Conservation (phyloP, 1,139 yeast genomes). For the Suhomyces bribrorum region DNA sequence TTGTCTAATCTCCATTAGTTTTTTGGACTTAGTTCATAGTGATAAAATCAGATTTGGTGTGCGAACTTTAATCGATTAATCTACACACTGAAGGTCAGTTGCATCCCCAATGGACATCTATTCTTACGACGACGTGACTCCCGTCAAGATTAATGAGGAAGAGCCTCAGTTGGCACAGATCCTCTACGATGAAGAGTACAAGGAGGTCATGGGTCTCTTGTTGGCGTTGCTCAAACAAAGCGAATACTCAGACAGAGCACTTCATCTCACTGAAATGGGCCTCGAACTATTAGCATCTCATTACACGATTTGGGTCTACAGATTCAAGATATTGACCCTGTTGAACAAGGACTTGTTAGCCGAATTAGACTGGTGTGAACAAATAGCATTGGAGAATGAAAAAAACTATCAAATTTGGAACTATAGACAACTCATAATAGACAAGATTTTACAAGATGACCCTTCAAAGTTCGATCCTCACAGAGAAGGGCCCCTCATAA, state of each 20-base stretch:
- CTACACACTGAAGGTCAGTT: too few relatives aligned
- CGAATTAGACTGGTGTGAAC: constrained; percentile 66
- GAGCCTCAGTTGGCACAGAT: constrained; percentile 69
- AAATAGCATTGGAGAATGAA: constrained; percentile 70
- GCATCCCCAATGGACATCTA: constrained; percentile 1
- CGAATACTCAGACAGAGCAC: constrained; percentile 73
- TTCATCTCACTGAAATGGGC: constrained; percentile 62
- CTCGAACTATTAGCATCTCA: constrained; percentile 82
- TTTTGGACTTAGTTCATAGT: too few relatives aligned
- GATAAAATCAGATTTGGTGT: too few relatives aligned
- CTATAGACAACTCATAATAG: constrained; percentile 67
- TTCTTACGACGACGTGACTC: constrained; percentile 41
- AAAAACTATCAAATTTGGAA: constrained; percentile 98
- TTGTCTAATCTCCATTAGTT: too few relatives aligned
- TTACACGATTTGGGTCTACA: constrained; percentile 86
- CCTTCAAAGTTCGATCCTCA: constrained; percentile 37
- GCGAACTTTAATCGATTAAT: too few relatives aligned
- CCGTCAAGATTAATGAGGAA: constrained; percentile 45
- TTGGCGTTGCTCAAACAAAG: constrained; percentile 59
- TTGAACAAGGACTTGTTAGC: constrained; percentile 33
- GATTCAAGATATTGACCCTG: constrained; percentile 56
- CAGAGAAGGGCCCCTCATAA: constrained; percentile 64
- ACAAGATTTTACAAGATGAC: constrained; percentile 27
- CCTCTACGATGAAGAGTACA: constrained; percentile 73
- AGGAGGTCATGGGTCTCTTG: constrained; percentile 57